Conservation (phyloP, 2,329 filamentous ascomycete species). For the Calonectria honghensis region DNA sequence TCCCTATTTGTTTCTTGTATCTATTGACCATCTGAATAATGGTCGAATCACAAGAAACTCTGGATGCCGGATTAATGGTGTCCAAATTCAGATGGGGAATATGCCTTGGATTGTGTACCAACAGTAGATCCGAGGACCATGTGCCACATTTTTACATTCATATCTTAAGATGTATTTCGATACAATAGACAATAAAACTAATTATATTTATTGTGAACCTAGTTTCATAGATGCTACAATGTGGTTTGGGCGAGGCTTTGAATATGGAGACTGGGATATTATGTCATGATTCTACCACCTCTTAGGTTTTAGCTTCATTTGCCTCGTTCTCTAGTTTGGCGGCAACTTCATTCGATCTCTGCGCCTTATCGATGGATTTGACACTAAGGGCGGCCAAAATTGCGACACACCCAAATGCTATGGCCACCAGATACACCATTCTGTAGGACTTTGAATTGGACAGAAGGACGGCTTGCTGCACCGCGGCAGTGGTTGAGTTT, state of each 20-base stretch:
- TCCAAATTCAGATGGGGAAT: neutral
- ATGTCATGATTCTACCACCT: neutral
- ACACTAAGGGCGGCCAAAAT: slow-evolving; percentile 57
- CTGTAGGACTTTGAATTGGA: slow-evolving; percentile 52
- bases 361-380: slow-evolving; percentile 42
- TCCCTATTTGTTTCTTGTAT: neutral
- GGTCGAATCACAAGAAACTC: neutral
- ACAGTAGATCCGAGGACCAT: neutral
- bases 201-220: neutral
- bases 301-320: neutral
- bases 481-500: slow-evolving; percentile 54
- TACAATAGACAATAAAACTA: neutral
- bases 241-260: neutral
- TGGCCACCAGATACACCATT: slow-evolving; percentile 60
- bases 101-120: neutral
- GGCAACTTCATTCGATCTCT: slow-evolving; percentile 39
- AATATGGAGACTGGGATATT: neutral
- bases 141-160: neutral
- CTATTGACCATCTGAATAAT: neutral
- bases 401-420: slow-evolving; percentile 59
- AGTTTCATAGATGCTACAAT: neutral
- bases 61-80: neutral
- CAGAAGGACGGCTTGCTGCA: slow-evolving; percentile 56
- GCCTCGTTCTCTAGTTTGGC: slow-evolving; percentile 42
- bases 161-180: neutral